Conservation (phyloP, 2,329 filamentous ascomycete species). For the Phaeophleospora eucalypticola region DNA sequence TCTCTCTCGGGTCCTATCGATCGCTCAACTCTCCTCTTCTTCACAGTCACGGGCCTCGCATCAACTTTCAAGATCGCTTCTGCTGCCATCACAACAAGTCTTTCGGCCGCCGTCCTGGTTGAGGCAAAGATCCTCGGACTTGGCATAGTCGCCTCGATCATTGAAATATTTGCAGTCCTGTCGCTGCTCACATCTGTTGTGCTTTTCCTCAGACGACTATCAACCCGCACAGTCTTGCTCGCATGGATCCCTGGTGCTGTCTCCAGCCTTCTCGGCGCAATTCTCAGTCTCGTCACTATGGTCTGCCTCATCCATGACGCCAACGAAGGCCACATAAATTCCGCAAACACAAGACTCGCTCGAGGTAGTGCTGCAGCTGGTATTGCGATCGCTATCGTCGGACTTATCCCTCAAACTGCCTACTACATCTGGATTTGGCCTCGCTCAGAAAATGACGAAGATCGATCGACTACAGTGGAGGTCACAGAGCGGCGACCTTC, state of each 20-base stretch:
- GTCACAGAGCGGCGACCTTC: conserved; percentile 8
- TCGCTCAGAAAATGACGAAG: not conserved
- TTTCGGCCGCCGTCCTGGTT: conserved; percentile 16
- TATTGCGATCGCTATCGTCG: conserved; percentile 26
- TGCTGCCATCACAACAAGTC: conserved; percentile 17
- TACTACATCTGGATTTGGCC: conserved; percentile 27
- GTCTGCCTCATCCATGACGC: conserved; percentile 5
- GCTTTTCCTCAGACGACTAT: conserved; percentile 16
- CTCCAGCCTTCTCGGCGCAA: conserved; percentile 12
- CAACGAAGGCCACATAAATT: not conserved
- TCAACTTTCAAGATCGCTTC: conserved; percentile 16
- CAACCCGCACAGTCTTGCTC: conserved; percentile 11
- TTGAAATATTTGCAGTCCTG: conserved; percentile 22
- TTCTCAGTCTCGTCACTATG: conserved; percentile 14
- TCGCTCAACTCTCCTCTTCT: conserved; percentile 16
- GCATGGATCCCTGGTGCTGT: conserved; percentile 12
- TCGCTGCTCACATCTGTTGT: conserved; percentile 14
- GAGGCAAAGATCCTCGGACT: conserved; percentile 11
- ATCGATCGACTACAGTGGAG: not conserved
- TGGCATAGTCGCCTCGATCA: conserved; percentile 18
- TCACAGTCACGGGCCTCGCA: conserved; percentile 14
- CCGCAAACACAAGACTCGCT: not conserved
- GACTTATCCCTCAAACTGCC: conserved; percentile 21
- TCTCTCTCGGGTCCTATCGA: conserved; percentile 10
- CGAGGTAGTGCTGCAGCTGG: conserved; percentile 21